Base-by-base conservation (phyloP, 192 early-diverging fungal species). In the Coemansia sp. region DNA sequence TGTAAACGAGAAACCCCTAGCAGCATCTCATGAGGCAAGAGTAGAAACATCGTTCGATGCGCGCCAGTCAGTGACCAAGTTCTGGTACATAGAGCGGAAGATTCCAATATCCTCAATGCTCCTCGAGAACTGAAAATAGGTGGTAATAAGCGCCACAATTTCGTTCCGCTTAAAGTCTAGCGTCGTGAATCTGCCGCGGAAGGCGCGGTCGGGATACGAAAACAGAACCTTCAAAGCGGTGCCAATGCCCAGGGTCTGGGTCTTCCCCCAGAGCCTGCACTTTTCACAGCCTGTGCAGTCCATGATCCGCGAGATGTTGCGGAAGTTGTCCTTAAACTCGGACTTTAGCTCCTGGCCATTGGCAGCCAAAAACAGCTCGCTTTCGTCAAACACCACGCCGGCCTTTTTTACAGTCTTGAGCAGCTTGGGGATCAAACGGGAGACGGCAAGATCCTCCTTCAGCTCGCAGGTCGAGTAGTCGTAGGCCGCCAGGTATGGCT, bases 211-310 rank as follows among this genome's bases (percentile, higher is more conserved):
- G 18, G 87, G 90, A 70, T 90, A 93, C 5, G 93, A 92, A 73
- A 99, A 98, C 43, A 99, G 81, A 15, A 95, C 80, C 76, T 99
- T 99, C 37, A 99, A 83, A 3, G 96, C 98, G 0, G 96, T 95
- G 53, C 90, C 98, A n/a, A 99, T 75, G 7, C 97, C 97, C 61
- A 90, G 87, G 1, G 87, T 88, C 83, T 99, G 98, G 8, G 97
- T 65, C 68, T 99, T 99, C 22, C 98, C 98, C 98, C 98, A 99
- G 32, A 99, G 78, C 38, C 93, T 74, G 63, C 98, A 99, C 77
- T 99, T 99, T 78, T 99, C 94, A 70, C 98, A 99, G 1, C 90
- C 93, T 21, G 97, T 94, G 71, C 98, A 99, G 80, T 99, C 98
- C 96, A 99, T 98, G 71, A 99, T 97, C 19, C 87, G 74, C 11